Conservation (phyloP, 192 early-diverging fungal genomes). For the Phycomyces blakesleeanus region DNA sequence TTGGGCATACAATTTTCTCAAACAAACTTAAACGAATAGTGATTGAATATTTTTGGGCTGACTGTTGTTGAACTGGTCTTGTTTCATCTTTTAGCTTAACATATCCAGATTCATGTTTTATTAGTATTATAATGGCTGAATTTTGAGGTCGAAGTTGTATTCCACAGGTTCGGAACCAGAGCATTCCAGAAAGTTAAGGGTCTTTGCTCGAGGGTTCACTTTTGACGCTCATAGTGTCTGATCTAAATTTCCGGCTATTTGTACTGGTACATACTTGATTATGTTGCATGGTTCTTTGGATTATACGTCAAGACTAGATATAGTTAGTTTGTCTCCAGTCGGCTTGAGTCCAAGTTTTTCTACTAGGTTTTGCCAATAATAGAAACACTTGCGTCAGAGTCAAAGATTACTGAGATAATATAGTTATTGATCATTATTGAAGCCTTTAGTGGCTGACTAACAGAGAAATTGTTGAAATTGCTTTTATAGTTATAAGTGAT, state of each 20-base stretch:
- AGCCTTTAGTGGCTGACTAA: not conserved
- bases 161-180: not conserved
- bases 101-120: not conserved
- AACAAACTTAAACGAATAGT: not conserved
- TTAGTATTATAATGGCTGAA: not conserved
- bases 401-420: not conserved
- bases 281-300: not conserved
- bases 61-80: not conserved
- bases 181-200: no score
- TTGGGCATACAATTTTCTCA: not conserved
- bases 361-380: not conserved
- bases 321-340: not conserved
- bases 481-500: not conserved
- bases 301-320: not conserved
- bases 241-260: not conserved
- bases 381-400: constrained; percentile 11
- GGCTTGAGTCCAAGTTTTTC: not conserved
- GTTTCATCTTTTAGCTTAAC: not conserved
- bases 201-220: not conserved
- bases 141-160: not conserved
- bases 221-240: not conserved
- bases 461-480: not conserved
- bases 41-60: not conserved
- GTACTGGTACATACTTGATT: not conserved
- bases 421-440: not conserved